Conservation (phyloP, 768 basidiomycete species). For the Strobilomyces confusus region DNA sequence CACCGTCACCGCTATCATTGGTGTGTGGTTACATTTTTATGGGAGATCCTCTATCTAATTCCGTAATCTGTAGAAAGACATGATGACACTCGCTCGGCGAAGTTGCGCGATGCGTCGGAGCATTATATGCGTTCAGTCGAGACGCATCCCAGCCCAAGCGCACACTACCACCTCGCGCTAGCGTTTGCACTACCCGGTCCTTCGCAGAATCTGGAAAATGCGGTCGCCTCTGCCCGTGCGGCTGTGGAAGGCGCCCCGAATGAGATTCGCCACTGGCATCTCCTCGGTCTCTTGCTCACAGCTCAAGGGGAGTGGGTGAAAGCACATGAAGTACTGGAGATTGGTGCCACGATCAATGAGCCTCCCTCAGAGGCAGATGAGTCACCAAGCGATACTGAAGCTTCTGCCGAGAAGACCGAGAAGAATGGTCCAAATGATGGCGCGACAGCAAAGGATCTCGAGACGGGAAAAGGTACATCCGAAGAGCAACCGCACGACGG, state of each 20-base stretch:
- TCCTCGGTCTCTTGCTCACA: slow-evolving; percentile 78
- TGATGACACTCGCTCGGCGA: slow-evolving; percentile 51
- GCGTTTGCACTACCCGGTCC: slow-evolving; percentile 64
- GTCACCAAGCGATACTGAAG: slow-evolving; percentile 23
- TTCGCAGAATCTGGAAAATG: slow-evolving; percentile 60
- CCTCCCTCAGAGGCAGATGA: slow-evolving; percentile 34
- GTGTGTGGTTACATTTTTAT: slow-evolving; percentile 34
- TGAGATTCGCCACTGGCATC: slow-evolving; percentile 82
- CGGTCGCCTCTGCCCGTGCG: slow-evolving; percentile 59
- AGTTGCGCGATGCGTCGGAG: slow-evolving; percentile 53
- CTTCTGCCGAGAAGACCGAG: slow-evolving; percentile 8
- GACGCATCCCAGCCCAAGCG: slow-evolving; percentile 48
- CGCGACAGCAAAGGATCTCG: slow-evolving; percentile 8
- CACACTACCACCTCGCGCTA: slow-evolving; percentile 78
- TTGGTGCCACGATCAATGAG: slow-evolving; percentile 63
- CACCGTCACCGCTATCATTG: slow-evolving; percentile 63
- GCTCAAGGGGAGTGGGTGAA: slow-evolving; percentile 76
- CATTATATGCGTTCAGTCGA: slow-evolving; percentile 49
- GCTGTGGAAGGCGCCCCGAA: slow-evolving; percentile 69
- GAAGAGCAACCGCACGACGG: background rate
- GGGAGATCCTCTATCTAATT: background rate
- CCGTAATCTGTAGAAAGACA: slow-evolving; percentile 53
- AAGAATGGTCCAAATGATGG: background rate
- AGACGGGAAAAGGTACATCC: slow-evolving; percentile 5
- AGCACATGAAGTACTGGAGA: slow-evolving; percentile 71